phyloP scores from a whole-genome alignment of 495 filamentous ascomycete genomes.

The Penicillium bovifimosum region DNA sequence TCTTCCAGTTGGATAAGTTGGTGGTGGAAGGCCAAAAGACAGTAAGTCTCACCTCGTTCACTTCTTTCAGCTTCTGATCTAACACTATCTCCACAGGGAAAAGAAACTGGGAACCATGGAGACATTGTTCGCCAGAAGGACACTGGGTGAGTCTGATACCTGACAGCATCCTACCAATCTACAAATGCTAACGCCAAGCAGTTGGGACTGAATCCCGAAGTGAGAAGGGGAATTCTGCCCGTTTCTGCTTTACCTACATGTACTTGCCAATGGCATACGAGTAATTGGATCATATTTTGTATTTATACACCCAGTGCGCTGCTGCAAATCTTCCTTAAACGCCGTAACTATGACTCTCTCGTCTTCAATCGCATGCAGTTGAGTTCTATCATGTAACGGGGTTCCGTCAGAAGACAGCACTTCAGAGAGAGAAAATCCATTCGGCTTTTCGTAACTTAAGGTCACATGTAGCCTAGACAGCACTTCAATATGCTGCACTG shows the following conservation, averaged over 20 bases:
- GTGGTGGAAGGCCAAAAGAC: conserved; percentile 85
- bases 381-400: not conserved
- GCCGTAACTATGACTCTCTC: conserved; percentile 8
- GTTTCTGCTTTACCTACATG: not conserved
- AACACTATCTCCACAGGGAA: conserved; percentile 50
- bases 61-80: not conserved
- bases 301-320: conserved; percentile 22
- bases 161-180: not conserved
- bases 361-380: not conserved
- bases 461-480: too few species aligned
- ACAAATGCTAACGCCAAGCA: conserved; percentile 16
- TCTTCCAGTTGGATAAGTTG: conserved; percentile 85
- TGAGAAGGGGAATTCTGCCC: not conserved
- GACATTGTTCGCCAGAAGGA: conserved; percentile 77
- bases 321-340: conserved; percentile 11
- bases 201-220: conserved; percentile 41
- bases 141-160: conserved; percentile 56
- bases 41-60: conserved; percentile 23
- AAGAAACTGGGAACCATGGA: conserved; percentile 63
- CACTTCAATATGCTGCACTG: not conserved
- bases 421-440: too few species aligned
- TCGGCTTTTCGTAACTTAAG: too few species aligned
- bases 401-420: too few species aligned
- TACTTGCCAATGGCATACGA: not conserved
- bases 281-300: conserved; percentile 17